These are phyloP conservation scores for Atkinsonella texensis DNA, from an alignment of 2,329 filamentous ascomycete genomes.

Conservation along the genomic window DNA sequence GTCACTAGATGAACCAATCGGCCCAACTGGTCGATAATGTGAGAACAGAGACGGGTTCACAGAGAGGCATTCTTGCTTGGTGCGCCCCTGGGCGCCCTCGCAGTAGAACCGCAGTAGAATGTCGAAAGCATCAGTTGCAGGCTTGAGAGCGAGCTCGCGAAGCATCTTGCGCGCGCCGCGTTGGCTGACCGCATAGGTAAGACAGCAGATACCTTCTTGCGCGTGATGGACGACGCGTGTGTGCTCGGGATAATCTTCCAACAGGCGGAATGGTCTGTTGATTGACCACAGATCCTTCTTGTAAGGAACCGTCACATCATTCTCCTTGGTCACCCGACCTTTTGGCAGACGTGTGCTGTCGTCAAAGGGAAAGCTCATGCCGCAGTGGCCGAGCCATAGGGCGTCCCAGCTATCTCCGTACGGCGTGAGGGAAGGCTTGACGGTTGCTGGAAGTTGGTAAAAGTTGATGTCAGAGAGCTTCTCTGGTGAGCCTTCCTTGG, in stretches of 20 bases:
- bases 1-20: slow-evolving; percentile 21
- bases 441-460: slow-evolving; percentile 10
- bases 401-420: slow-evolving; percentile 42
- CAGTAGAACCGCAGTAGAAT: slow-evolving; percentile 34
- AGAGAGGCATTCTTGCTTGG: slow-evolving; percentile 26
- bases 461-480: slow-evolving; percentile 11
- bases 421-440: slow-evolving; percentile 20
- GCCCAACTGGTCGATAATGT: slow-evolving; percentile 30
- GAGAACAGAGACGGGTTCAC: slow-evolving; percentile 32
- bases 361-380: slow-evolving; percentile 19
- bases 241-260: slow-evolving; percentile 24
- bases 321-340: slow-evolving; percentile 18
- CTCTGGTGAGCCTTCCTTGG: background rate
- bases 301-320: slow-evolving; percentile 25
- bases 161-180: slow-evolving; percentile 30
- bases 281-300: slow-evolving; percentile 20
- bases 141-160: slow-evolving; percentile 29
- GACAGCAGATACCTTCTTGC: slow-evolving; percentile 26
- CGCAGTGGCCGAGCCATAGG: slow-evolving; percentile 39
- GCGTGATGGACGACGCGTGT: slow-evolving; percentile 32
- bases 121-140: slow-evolving; percentile 28
- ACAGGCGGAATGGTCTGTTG: slow-evolving; percentile 23
- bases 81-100: slow-evolving; percentile 22
- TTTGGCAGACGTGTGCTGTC: slow-evolving; percentile 13
- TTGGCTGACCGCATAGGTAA: slow-evolving; percentile 33